phyloP scores from a whole-genome alignment of 225 moss, liverwort and hornwort genomes.

The Pleurozium schreberi region DNA sequence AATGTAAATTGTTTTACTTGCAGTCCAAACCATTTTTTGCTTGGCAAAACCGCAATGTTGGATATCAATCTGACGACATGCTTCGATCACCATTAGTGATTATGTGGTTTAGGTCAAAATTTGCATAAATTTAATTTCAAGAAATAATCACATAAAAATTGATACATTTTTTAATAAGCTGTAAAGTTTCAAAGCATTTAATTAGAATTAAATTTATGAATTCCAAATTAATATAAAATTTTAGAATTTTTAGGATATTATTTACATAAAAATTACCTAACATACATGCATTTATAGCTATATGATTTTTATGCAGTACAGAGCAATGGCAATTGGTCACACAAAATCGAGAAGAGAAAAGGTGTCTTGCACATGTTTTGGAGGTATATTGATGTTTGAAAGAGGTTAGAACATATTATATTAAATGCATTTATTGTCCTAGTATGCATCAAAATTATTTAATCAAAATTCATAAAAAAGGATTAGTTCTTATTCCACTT shows the following conservation, averaged over 20 bases:
- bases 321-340: slow-evolving; percentile 57
- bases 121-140: not conserved
- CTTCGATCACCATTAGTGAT: slow-evolving; percentile 28
- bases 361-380: slow-evolving; percentile 33
- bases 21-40: slow-evolving; percentile 40
- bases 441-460: not conserved
- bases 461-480: not conserved
- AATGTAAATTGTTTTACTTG: not conserved
- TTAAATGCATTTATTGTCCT: not conserved
- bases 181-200: not conserved
- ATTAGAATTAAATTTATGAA: not conserved
- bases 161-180: not conserved
- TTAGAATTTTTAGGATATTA: not conserved
- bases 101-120: slow-evolving; percentile 26
- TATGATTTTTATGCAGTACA: slow-evolving; percentile 38
- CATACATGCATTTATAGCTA: not conserved
- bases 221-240: not conserved
- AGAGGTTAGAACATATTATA: not conserved
- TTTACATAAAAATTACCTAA: not conserved
- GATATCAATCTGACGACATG: slow-evolving; percentile 20
- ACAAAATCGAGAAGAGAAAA: slow-evolving; percentile 46
- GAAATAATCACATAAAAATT: not conserved
- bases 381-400: slow-evolving; percentile 21
- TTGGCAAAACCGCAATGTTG: slow-evolving; percentile 15
- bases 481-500: not conserved